phyloP scores from a whole-genome alignment of 164 flowering plant species.

The Paratinospora sagittata region DNA sequence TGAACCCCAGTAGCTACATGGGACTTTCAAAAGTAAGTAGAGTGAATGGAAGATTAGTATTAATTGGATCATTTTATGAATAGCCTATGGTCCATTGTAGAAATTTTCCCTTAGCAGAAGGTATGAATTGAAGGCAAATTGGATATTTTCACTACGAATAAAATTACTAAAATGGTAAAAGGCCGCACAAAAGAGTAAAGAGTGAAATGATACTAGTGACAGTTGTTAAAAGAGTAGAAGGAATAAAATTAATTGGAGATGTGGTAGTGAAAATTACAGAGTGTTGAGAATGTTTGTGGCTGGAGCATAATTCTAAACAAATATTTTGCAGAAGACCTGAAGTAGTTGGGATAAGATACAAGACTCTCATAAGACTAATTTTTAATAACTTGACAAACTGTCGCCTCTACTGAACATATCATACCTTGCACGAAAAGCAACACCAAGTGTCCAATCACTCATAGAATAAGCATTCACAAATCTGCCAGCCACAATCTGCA shows the following conservation, averaged over 20 bases:
- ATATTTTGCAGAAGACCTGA: too few species aligned
- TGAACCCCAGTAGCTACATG: background rate
- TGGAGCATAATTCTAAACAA: background rate
- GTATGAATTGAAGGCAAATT: background rate
- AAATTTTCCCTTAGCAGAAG: background rate
- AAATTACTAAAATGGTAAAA: background rate
- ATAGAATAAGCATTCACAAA: constrained; percentile 81
- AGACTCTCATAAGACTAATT: background rate
- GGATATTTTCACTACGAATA: background rate
- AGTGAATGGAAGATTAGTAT: background rate
- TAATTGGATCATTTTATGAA: background rate
- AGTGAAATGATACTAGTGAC: background rate
- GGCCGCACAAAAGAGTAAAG: too few species aligned
- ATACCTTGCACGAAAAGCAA: constrained; percentile 96
- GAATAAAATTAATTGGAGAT: background rate
- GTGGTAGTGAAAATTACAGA: background rate
- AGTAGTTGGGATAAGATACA: background rate
- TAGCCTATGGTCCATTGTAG: background rate
- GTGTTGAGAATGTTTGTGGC: background rate
- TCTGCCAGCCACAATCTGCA: constrained; percentile 92
- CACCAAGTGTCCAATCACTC: constrained; percentile 90
- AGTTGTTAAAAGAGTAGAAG: background rate
- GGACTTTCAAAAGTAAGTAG: background rate
- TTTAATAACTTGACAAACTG: background rate
- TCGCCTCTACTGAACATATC: background rate